A percentile compares a stretch with the other conserved stretches of the same genome.
phyloP scores from a whole-genome alignment of 345 rosid genomes.

The Linum tenue region DNA sequence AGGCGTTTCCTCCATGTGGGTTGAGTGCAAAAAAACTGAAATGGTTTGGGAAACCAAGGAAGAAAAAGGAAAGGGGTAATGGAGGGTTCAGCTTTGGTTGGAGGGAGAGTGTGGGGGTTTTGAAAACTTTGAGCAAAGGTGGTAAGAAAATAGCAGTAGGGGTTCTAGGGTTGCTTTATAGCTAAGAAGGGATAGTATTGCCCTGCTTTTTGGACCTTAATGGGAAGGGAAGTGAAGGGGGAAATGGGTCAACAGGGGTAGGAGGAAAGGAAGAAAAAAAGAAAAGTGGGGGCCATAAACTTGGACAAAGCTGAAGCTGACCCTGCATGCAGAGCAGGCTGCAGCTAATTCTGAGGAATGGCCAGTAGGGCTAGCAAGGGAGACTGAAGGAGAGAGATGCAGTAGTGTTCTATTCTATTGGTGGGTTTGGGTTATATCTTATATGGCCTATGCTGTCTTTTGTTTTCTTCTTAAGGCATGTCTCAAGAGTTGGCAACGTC shows the following conservation, averaged over 20 bases:
- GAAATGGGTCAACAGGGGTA: background rate
- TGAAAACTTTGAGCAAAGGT: background rate
- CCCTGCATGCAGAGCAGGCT: background rate
- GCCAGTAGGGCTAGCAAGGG: background rate
- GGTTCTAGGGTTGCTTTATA: background rate
- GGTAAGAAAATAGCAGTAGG: background rate
- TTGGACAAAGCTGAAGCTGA: conserved; percentile 6
- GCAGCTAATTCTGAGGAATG: background rate
- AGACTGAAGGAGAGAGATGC: background rate
- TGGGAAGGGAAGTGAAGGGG: background rate
- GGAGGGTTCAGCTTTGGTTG: background rate
- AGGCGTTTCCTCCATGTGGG: conserved; percentile 29
- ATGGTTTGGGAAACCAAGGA: background rate
- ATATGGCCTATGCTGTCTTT: no score
- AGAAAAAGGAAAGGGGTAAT: background rate
- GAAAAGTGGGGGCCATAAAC: background rate
- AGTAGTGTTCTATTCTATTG: conserved; percentile 5
- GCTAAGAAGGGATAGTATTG: background rate
- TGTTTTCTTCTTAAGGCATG: background rate
- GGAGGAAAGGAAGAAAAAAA: background rate
- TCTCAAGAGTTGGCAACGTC: conserved; percentile 32
- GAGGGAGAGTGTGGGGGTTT: background rate
- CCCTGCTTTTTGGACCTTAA: conserved; percentile 8
- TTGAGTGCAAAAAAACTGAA: background rate
- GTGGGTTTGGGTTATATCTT: no score